A percentile compares a stretch with the other conserved stretches of the same genome.
phyloP scores from a whole-genome alignment of 176 grass and related monocot genomes.

The Aegilops speltoides region DNA sequence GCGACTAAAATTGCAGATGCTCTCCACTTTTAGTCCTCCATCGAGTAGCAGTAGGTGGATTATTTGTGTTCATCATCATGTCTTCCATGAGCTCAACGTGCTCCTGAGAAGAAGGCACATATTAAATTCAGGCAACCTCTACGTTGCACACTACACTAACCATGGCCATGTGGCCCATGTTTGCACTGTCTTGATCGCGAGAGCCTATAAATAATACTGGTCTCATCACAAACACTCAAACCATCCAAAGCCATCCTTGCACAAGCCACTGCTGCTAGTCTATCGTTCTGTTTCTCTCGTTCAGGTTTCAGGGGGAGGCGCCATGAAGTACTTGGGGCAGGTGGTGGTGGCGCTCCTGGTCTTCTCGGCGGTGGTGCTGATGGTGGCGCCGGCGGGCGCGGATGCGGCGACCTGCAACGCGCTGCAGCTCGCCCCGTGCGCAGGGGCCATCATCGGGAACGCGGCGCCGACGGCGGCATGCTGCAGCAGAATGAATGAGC shows the following conservation, averaged over 20 bases:
- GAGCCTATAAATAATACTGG: constrained; percentile 27
- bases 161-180: neutral
- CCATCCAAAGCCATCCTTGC: neutral
- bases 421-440: constrained; percentile 51
- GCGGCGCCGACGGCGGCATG: constrained; percentile 36
- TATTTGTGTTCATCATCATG: constrained; percentile 12
- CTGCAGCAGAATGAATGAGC: constrained; percentile 53
- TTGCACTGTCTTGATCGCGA: neutral
- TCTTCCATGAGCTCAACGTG: neutral
- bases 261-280: neutral
- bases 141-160: constrained; percentile 33
- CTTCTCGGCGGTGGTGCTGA: constrained; percentile 8
- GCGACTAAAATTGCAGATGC: neutral
- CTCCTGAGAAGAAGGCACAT: neutral
- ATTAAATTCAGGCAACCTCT: neutral
- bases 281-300: neutral
- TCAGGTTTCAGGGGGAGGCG: neutral
- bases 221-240: neutral
- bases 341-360: neutral
- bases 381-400: constrained; percentile 7
- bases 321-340: constrained; percentile 4
- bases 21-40: neutral
- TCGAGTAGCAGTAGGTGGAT: neutral
- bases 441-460: constrained; percentile 43
- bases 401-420: constrained; percentile 50